Evolutionary conservation across 2,329 filamentous ascomycete species (phyloP), one percentile per base, ranked within the genome.

Genomic region (Spiromastix sp.): DNA sequence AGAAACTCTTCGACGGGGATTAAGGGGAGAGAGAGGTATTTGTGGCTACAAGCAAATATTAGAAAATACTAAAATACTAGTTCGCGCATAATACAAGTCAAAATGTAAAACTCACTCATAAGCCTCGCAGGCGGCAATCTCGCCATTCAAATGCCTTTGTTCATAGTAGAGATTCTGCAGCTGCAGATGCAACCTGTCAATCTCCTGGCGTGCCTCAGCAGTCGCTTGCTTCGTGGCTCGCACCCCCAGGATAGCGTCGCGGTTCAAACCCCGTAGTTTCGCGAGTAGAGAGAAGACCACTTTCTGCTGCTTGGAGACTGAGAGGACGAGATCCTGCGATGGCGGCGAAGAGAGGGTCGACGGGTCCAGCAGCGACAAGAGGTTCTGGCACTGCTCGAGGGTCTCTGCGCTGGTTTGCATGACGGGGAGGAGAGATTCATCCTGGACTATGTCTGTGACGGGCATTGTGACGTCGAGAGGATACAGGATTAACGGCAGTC

Each of bases 141-240:
- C 91, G 32, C 84, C 84, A 44, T 83, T 77, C 36, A 98, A 66
- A 59, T 95, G 86, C 36, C 85, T 72, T 63, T 96, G 87, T 60
- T 98, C 89, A 54, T 98, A 98, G 58, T 91, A 93, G 5, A 98
- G 66, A 53, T 98, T 98, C 61, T 96, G 89, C 37, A 98, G 70
- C 53, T 93, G 84, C 24, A 98, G 70, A 55, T 96, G 87, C 42
- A 98, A 69, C 32, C 80, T 77, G 56, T 98, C 91, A 44, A 96
- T 85, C 60, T 94, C 85, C 50, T 89, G 83, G 32, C 87, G 77
- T 32, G 82, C 83, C 57, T 94, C 85, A 19, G 85, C 81, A 1
- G 91, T 96, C 48, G 77, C 69, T 35, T 81, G 70, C 58, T 96
- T 96, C 10, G 87, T 94, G 47, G 85, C 77, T 45, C 91, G 78